Base-by-base conservation (phyloP, 192 early-diverging fungal genomes). In the Endogone sp. region DNA sequence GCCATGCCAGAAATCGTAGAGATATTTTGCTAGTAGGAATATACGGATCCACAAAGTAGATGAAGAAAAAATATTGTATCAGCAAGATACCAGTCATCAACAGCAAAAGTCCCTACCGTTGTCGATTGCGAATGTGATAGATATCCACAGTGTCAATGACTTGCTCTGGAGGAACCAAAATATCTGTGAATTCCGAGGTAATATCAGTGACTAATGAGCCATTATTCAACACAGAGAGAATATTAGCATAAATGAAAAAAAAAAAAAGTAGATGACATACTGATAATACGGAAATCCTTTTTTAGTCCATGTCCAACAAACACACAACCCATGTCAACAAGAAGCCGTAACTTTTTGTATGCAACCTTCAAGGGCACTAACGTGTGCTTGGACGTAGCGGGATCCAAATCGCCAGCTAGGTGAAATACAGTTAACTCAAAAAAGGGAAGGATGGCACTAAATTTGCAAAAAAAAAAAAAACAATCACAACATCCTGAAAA, bases 291-390 rank as follows among this genome's bases (percentile, higher is more conserved):
- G 70, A 97, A 97, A 76, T 99, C 97, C 64, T 96, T 95, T 57
- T 92, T 91, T 37, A 99, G 77, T 2, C 95, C 96, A 64, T 99
- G 97, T 0, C 97, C 97, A 54, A 99, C 89, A 77, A 99, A 94
- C 10, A 91, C 81, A 72, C 94, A 96, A 10, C 92, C 92, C 44
- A 92, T 77, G 74, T 99, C 96, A 1, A 97, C 90, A 22, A 99
- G 77, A 28, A 95, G 77, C 0, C 96, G 89, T 55, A 99, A 84
- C 65, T 96, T 94, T 71, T 90, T 91, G 80, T 99, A 98, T 0
- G 91, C 92, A n/a, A 91, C 89, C 71, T 99, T 99, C 55, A 96
- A 82, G 3, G 94, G 89, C 2, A 97, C 94, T 2, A 99, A 81
- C 1, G 89, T 91, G 64, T 92, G 84, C 21, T 84, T 86, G 3